phyloP scores from a whole-genome alignment of 345 rosid genomes.

The Durio zibethinus region DNA sequence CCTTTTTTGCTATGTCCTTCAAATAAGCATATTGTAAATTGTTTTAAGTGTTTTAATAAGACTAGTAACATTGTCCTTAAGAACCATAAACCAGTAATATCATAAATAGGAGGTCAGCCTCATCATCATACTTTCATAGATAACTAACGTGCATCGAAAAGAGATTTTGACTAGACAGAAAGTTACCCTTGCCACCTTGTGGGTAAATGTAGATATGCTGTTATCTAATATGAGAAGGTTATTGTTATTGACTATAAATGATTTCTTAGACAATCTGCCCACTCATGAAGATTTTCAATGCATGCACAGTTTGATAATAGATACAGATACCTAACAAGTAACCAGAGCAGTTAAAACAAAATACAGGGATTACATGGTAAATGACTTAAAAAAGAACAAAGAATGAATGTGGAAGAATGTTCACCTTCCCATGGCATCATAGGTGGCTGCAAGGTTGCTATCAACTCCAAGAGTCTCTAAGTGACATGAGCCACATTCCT shows the following conservation, averaged over 20 bases:
- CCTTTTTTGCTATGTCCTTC: background rate
- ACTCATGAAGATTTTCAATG: background rate
- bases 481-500: constrained; percentile 50
- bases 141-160: background rate
- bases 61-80: background rate
- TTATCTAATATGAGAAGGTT: background rate
- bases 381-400: background rate
- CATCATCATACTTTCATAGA: background rate
- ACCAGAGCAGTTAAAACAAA: background rate
- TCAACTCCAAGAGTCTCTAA: constrained; percentile 54
- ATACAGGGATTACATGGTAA: background rate
- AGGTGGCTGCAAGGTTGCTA: constrained; percentile 61
- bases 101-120: background rate
- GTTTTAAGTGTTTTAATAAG: background rate
- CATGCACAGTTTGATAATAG: background rate
- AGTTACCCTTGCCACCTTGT: background rate
- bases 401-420: background rate
- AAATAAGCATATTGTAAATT: background rate
- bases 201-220: background rate
- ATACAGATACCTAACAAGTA: constrained; percentile 1
- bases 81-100: background rate
- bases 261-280: background rate
- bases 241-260: background rate
- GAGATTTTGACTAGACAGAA: background rate
- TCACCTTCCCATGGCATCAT: constrained; percentile 60